phyloP scores from a whole-genome alignment of 106 monocot genomes.

The Dendrobium chrysotoxum region DNA sequence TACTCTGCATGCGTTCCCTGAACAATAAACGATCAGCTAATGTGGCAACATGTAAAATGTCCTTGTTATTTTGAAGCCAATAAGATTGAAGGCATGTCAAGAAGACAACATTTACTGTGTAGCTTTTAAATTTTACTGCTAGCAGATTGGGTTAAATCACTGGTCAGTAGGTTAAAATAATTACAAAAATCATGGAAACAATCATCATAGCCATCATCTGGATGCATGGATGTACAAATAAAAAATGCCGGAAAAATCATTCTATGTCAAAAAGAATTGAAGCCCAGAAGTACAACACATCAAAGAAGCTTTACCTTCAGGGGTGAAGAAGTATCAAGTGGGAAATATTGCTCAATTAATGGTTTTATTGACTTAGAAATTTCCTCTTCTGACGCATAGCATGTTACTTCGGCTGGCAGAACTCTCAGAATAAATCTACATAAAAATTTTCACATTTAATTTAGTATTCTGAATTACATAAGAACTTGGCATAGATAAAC shows the following conservation, averaged over 20 bases:
- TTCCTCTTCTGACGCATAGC: conserved; percentile 96
- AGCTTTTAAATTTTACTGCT: not conserved
- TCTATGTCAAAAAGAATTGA: not conserved
- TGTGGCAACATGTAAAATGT: too few species aligned
- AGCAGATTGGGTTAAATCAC: not conserved
- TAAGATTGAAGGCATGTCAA: too few species aligned
- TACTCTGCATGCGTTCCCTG: not conserved
- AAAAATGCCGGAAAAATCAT: not conserved
- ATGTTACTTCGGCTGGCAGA: conserved; percentile 80
- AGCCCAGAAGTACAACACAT: not conserved
- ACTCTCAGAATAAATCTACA: conserved; percentile 87
- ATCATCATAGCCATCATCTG: not conserved
- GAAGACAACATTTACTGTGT: not conserved
- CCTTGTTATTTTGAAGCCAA: too few species aligned
- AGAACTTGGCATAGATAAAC: not conserved
- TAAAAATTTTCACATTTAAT: conserved; percentile 12
- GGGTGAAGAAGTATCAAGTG: conserved; percentile 41
- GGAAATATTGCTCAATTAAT: conserved; percentile 70
- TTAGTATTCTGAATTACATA: not conserved
- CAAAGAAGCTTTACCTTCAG: conserved; percentile 48
- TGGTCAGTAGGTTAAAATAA: not conserved
- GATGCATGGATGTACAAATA: not conserved
- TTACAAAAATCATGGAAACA: not conserved
- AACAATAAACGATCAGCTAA: conserved; percentile 1
- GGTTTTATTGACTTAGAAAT: conserved; percentile 78